A percentile compares a stretch with the other conserved stretches of the same genome.
Conservation (phyloP, 2,329 filamentous ascomycete species). For the Fusarium sp. region DNA sequence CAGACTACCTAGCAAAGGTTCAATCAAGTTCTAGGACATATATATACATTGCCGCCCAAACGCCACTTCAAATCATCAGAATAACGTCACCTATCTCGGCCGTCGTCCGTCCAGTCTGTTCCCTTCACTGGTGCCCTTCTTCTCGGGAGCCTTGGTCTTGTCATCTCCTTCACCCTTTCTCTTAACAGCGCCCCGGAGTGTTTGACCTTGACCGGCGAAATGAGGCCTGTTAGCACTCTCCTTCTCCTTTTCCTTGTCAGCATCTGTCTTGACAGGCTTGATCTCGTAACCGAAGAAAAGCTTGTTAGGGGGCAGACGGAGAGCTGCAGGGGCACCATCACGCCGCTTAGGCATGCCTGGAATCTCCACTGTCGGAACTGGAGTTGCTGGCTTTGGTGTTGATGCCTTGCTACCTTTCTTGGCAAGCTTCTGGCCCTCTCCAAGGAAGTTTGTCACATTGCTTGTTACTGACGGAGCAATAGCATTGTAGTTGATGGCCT, state of each 20-base stretch:
- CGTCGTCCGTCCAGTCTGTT: constrained; percentile 58
- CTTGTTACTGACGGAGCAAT: constrained; percentile 83
- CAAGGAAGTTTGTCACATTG: constrained; percentile 80
- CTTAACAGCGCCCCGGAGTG: constrained; percentile 75
- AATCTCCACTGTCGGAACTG: constrained; percentile 60
- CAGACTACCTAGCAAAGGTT: constrained; percentile 6
- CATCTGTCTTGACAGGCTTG: constrained; percentile 85
- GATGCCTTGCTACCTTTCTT: constrained; percentile 80
- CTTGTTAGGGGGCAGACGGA: constrained; percentile 87
- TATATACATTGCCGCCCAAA: constrained; percentile 38
- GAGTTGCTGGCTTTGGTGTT: constrained; percentile 76
- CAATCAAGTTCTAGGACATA: constrained; percentile 19
- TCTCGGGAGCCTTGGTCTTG: constrained; percentile 59
- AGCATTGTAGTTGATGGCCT: constrained; percentile 94
- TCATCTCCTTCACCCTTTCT: constrained; percentile 70
- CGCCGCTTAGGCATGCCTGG: constrained; percentile 54
- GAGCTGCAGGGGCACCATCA: constrained; percentile 84
- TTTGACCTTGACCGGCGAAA: constrained; percentile 88
- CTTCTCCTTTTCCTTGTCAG: constrained; percentile 74
- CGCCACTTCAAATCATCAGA: constrained; percentile 32
- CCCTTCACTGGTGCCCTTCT: constrained; percentile 58
- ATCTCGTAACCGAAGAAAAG: constrained; percentile 97
- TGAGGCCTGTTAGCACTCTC: constrained; percentile 74
- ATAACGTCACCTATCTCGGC: constrained; percentile 40
- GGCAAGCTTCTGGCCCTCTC: constrained; percentile 83